Percentiles rank a stretch among this genome's conserved stretches.
These are phyloP conservation scores for Cotoneaster glaucophyllus DNA, from an alignment of 306 rosid species.

Conservation along the genomic window DNA sequence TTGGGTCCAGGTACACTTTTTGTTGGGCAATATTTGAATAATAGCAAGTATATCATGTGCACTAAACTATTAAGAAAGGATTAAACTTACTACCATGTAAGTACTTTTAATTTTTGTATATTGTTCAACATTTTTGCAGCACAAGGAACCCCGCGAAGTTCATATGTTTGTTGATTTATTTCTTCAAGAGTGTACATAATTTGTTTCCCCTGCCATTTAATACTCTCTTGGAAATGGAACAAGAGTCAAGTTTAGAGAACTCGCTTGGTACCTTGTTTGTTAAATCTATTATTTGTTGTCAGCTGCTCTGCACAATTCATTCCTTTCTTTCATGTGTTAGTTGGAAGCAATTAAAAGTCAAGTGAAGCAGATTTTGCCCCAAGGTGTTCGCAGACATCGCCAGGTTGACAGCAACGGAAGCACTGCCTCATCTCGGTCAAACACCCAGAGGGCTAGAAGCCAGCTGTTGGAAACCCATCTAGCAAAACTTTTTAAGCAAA, in stretches of 20 bases:
- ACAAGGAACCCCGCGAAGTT: slow-evolving; percentile 97
- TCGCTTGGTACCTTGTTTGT: neutral
- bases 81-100: slow-evolving; percentile 4
- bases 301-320: neutral
- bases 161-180: slow-evolving; percentile 92
- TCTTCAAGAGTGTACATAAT: slow-evolving; percentile 71
- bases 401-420: slow-evolving; percentile 88
- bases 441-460: slow-evolving; percentile 82
- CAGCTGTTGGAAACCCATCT: slow-evolving; percentile 95
- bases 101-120: slow-evolving; percentile 16
- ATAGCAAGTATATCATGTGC: neutral
- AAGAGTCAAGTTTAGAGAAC: neutral
- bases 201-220: neutral
- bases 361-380: slow-evolving; percentile 79
- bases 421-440: slow-evolving; percentile 73
- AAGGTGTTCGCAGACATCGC: slow-evolving; percentile 64
- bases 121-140: slow-evolving; percentile 43
- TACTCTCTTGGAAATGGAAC: neutral
- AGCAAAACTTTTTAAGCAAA: slow-evolving; percentile 85
- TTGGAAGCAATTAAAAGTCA: slow-evolving; percentile 59
- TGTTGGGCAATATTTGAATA: slow-evolving; percentile 4
- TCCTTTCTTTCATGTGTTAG: slow-evolving; percentile 37
- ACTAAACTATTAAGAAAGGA: neutral
- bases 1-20: slow-evolving; percentile 78
- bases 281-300: neutral